A percentile compares a stretch with the other conserved stretches of the same genome.
phyloP scores from a whole-genome alignment of 75 land plant species.

The Ceratopteris richardii region DNA sequence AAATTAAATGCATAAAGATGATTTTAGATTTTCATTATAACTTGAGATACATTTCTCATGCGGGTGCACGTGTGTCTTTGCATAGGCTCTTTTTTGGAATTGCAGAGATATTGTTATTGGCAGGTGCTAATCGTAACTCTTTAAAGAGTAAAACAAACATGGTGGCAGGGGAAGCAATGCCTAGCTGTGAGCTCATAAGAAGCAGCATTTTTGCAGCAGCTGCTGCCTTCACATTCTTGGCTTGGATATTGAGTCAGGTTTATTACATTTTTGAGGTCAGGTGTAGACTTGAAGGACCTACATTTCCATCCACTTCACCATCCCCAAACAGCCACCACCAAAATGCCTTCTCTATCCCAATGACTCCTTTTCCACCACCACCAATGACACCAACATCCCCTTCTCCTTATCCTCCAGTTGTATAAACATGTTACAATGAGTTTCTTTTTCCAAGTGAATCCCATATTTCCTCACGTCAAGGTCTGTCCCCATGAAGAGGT shows the following conservation, averaged over 20 bases:
- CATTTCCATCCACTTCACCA: slow-evolving; percentile 3
- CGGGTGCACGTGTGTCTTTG: too few species aligned
- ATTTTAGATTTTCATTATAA: too few species aligned
- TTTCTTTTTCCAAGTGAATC: too few species aligned
- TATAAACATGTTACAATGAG: too few species aligned
- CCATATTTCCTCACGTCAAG: too few species aligned
- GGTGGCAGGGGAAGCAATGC: slow-evolving; percentile 10
- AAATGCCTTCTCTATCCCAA: too few species aligned
- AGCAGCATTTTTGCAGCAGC: slow-evolving; percentile 27
- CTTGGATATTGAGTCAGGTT: slow-evolving; percentile 10
- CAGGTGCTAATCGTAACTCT: slow-evolving; percentile 28
- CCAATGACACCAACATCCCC: too few species aligned
- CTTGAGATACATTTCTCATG: too few species aligned
- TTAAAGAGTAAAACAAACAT: slow-evolving; percentile 10
- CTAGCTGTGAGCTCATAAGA: slow-evolving; percentile 21
- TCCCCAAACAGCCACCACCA: slow-evolving; percentile 3
- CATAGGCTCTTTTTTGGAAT: slow-evolving; percentile 20
- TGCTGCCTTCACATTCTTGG: slow-evolving; percentile 29
- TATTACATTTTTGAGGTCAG: slow-evolving; percentile 20
- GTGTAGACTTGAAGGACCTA: slow-evolving; percentile 8
- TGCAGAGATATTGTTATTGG: slow-evolving; percentile 25
- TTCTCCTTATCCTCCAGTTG: too few species aligned
- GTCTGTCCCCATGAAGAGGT: too few species aligned
- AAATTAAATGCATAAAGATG: too few species aligned
- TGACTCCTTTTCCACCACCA: too few species aligned